phyloP scores from a whole-genome alignment of 73 alveolate genomes.

The Paramecium biaurelia region DNA sequence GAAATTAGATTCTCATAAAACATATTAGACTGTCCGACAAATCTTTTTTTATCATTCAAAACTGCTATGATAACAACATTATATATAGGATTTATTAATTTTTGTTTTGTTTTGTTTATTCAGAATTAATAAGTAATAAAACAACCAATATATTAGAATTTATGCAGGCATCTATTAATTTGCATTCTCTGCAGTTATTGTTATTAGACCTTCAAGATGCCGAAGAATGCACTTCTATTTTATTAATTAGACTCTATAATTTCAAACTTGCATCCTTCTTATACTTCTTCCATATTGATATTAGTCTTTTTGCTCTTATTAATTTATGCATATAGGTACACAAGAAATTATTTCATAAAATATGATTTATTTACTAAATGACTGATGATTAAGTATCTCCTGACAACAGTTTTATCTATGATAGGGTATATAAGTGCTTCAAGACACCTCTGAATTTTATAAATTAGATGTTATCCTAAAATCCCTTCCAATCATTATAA shows the following conservation, averaged over 20 bases:
- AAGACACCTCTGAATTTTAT: not conserved
- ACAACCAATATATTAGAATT: too few species aligned
- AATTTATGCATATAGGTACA: conserved; percentile 88
- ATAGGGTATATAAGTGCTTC: conserved; percentile 62
- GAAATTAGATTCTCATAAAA: too few species aligned
- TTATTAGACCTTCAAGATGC: conserved; percentile 90
- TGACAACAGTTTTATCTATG: conserved; percentile 83
- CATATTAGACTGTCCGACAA: too few species aligned
- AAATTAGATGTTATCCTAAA: conserved; percentile 72
- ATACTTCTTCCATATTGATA: conserved; percentile 75
- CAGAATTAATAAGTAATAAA: too few species aligned
- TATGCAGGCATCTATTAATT: conserved; percentile 85
- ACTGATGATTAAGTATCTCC: conserved; percentile 78
- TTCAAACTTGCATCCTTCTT: conserved; percentile 85
- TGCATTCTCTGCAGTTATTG: conserved; percentile 82
- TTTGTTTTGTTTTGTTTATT: too few species aligned
- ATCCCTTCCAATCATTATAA: conserved; percentile 60
- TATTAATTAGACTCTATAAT: conserved; percentile 78
- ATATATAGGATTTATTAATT: too few species aligned
- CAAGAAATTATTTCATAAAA: conserved; percentile 38
- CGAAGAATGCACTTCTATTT: conserved; percentile 87
- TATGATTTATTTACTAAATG: conserved; percentile 80
- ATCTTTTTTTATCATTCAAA: too few species aligned
- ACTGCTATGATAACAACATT: too few species aligned
- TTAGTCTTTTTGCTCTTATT: conserved; percentile 77